These are phyloP conservation scores for Penicillium roqueforti DNA, from an alignment of 495 filamentous ascomycete species.

Conservation along the genomic window DNA sequence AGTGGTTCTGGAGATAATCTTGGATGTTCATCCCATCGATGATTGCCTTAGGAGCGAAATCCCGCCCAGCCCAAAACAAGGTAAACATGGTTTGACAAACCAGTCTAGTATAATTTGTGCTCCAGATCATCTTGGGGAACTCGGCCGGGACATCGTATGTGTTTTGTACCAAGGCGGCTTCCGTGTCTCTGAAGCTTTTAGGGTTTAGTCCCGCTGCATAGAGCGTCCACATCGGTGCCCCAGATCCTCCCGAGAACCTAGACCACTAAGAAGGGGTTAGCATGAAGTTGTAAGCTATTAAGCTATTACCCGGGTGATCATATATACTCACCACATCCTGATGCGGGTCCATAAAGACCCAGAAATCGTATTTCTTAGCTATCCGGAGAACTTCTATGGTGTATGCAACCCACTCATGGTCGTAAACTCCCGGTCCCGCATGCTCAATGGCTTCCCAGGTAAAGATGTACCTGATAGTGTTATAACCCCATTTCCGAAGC, in stretches of 20 bases:
- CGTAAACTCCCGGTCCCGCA: conserved; percentile 87
- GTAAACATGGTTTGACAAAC: conserved; percentile 91
- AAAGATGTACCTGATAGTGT: conserved; percentile 92
- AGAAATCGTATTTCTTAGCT: conserved; percentile 88
- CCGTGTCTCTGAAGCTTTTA: conserved; percentile 73
- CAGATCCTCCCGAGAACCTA: conserved; percentile 86
- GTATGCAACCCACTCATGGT: conserved; percentile 88
- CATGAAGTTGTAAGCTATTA: conserved; percentile 4
- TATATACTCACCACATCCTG: conserved; percentile 76
- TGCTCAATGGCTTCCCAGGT: conserved; percentile 99
- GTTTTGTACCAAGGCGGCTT: conserved; percentile 93
- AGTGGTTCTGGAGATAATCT: conserved; percentile 89
- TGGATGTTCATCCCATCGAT: conserved; percentile 95
- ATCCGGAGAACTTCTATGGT: conserved; percentile 79
- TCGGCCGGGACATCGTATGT: conserved; percentile 79
- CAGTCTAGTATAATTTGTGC: conserved; percentile 89
- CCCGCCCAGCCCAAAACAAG: conserved; percentile 85
- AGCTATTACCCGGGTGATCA: not conserved
- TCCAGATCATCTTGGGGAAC: conserved; percentile 99
- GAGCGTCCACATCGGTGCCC: conserved; percentile 95
- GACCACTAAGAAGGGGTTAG: conserved; percentile 67
- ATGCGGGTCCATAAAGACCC: conserved; percentile 96
- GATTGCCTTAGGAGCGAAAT: conserved; percentile 93
- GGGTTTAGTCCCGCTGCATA: conserved; percentile 93
- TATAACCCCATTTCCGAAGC: conserved; percentile 85